These are phyloP conservation scores for Apiospora sp. DNA, from an alignment of 2,329 filamentous ascomycete genomes.

Conservation along the genomic window DNA sequence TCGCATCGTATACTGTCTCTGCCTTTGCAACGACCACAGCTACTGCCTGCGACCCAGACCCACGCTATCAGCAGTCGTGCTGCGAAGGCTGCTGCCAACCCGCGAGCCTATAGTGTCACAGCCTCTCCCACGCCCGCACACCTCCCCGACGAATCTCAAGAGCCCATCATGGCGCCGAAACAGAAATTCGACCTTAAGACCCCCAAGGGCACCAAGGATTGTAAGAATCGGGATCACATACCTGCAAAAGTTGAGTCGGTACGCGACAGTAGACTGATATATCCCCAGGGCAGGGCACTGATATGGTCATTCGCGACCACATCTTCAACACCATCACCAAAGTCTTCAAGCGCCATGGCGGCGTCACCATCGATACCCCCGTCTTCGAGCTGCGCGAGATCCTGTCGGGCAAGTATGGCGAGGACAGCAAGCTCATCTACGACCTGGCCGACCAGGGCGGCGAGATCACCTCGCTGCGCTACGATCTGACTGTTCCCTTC, in stretches of 20 bases:
- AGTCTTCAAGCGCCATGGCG: slow-evolving; percentile 69
- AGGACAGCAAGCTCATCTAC: slow-evolving; percentile 70
- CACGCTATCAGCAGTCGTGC: slow-evolving; percentile 5
- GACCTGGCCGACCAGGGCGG: slow-evolving; percentile 85
- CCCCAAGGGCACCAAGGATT: slow-evolving; percentile 91
- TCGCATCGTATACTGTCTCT: slow-evolving; percentile 4
- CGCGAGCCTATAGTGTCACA: slow-evolving; percentile 26
- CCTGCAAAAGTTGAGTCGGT: not conserved
- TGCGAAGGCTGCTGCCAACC: slow-evolving; percentile 24
- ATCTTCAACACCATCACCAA: slow-evolving; percentile 67
- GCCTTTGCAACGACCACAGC: slow-evolving; percentile 17
- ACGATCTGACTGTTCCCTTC: slow-evolving; percentile 82
- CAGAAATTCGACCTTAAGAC: slow-evolving; percentile 78
- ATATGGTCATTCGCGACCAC: slow-evolving; percentile 82
- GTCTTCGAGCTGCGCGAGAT: slow-evolving; percentile 82
- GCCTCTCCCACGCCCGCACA: slow-evolving; percentile 20
- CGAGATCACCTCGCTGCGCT: slow-evolving; percentile 81
- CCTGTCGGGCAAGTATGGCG: slow-evolving; percentile 65
- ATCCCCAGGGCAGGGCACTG: slow-evolving; percentile 69
- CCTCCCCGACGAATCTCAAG: slow-evolving; percentile 17
- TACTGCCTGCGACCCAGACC: slow-evolving; percentile 15
- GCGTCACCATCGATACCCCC: slow-evolving; percentile 71
- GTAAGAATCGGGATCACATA: slow-evolving; percentile 45
- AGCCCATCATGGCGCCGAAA: slow-evolving; percentile 48
- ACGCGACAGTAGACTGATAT: slow-evolving; percentile 26